phyloP scores from a whole-genome alignment of 2,329 filamentous ascomycete species.

The Fusarium sp. region DNA sequence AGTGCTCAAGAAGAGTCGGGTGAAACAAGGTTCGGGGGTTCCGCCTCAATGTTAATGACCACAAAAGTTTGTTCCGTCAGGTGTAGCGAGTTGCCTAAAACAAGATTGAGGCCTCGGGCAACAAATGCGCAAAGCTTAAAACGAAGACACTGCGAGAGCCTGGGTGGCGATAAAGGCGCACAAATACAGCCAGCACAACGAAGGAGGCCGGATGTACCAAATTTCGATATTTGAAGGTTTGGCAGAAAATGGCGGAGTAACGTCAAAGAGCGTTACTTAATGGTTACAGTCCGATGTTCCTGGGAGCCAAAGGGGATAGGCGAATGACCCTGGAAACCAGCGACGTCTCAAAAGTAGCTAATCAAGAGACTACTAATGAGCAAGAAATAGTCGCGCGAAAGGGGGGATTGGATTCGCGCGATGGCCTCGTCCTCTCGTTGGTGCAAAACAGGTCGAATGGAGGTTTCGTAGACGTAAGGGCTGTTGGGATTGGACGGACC shows the following conservation, averaged over 20 bases:
- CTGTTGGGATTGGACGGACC: constrained; percentile 26
- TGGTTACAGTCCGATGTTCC: constrained; percentile 16
- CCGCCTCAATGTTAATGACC: not conserved
- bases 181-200: constrained; percentile 34
- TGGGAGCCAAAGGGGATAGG: constrained; percentile 14
- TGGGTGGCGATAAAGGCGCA: constrained; percentile 19
- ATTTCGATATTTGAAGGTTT: not conserved
- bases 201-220: constrained; percentile 36
- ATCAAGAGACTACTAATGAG: constrained; percentile 7
- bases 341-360: constrained; percentile 3
- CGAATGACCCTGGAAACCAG: not conserved
- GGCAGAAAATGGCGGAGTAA: constrained; percentile 35
- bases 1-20: not conserved
- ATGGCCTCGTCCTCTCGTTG: constrained; percentile 26
- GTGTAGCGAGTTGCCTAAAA: not conserved
- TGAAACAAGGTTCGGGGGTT: constrained; percentile 3
- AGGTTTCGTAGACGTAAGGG: constrained; percentile 30
- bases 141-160: not conserved
- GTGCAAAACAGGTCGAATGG: constrained; percentile 17
- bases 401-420: constrained; percentile 1
- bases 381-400: constrained; percentile 11
- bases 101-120: constrained; percentile 21
- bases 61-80: constrained; percentile 16
- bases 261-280: constrained; percentile 35
- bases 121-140: constrained; percentile 16